Conservation (phyloP, 352 stramenopile species). For the Globisporangium paroecandrum region DNA sequence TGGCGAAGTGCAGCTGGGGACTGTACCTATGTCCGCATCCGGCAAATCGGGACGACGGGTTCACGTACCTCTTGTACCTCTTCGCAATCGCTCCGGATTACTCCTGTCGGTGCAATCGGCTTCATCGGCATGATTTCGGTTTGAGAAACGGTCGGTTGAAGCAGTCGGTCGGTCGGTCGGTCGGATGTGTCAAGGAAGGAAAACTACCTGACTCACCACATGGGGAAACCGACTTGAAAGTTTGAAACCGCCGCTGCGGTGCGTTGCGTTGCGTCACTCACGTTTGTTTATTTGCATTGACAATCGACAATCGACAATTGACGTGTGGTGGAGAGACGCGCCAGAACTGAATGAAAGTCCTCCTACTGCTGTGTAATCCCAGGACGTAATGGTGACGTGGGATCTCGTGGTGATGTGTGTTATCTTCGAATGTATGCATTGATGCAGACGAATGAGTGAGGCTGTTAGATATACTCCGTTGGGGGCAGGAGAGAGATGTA, state of each 20-base stretch:
- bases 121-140: background rate
- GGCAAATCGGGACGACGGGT: background rate
- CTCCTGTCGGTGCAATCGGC: background rate
- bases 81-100: background rate
- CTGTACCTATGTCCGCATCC: background rate
- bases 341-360: background rate
- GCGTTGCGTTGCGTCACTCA: background rate
- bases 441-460: background rate
- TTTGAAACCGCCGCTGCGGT: background rate
- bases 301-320: too few relatives aligned
- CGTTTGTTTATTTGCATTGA: background rate
- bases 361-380: background rate
- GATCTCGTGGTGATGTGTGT: background rate
- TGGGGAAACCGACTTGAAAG: conserved; percentile 5
- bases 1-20: background rate
- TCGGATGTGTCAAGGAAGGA: background rate
- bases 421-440: background rate
- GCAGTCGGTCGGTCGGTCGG: background rate
- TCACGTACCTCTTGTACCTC: background rate
- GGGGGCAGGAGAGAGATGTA: background rate
- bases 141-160: background rate
- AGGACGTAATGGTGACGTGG: background rate
- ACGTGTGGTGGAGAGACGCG: background rate
- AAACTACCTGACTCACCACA: conserved; percentile 1
- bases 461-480: background rate